Base-by-base conservation (phyloP, 768 basidiomycete species). In the Lepiota venenata region DNA sequence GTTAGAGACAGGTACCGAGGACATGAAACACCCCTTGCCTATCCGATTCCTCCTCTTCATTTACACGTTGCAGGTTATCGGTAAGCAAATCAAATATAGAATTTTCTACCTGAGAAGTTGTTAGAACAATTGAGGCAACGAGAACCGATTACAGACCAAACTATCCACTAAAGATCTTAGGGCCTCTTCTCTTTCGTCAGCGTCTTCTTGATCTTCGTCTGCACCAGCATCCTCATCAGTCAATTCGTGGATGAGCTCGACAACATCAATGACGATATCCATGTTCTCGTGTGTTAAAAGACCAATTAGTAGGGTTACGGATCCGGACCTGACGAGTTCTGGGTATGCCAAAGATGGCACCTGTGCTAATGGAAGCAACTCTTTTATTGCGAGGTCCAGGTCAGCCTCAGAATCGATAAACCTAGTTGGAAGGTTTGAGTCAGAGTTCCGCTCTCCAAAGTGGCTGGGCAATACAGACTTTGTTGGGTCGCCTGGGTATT, bases 331-430 rank as follows among this genome's bases (percentile, higher is more conserved):
- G 52, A 95, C 81, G 47, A 98, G 77, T 66, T 98, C 94, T 20
- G 93, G 88, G 67, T 97, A 99, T 56, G 93, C 88, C 18, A 91
- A 67, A 6, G 78, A 74, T 0, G 95, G 90, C 3, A 80, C 81
- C 65, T 97, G 93, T 1, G 96, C 88, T 18, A 99, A 76, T 4
- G 94, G 88, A n/a, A 97, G 76, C 43, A 99, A 71, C 1, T 84
- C 79, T 68, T 96, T 95, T 51, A 98, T 82, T 7, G 93, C 83
- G 52, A 77, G 74, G 65, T 98, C 94, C 5, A 99, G 82, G 64
- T 97, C 93, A 21, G 93, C 91, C 75, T 99, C 97, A 1, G 97
- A 98, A 67, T 98, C 97, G 61, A 99, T 98, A 77, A 98, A 99
- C 69, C 96, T 98, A 47, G 15, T 50, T 15, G 20, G 22, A 56